Conservation (phyloP, 306 rosid species). For the Begonia masoniana region DNA sequence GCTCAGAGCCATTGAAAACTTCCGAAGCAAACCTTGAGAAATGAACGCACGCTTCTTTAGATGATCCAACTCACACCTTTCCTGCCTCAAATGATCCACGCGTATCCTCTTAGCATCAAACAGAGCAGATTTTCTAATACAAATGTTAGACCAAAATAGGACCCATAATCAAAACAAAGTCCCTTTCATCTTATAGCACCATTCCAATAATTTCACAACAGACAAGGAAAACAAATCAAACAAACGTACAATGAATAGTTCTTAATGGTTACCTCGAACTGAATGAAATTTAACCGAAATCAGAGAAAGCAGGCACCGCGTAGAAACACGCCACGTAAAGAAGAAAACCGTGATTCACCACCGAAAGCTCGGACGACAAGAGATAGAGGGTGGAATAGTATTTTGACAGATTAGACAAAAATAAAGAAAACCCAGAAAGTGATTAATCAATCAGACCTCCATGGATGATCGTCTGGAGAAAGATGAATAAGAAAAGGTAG, state of each 20-base stretch:
- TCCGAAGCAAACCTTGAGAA: constrained; percentile 10
- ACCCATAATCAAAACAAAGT: background rate
- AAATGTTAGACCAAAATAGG: background rate
- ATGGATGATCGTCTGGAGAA: too few species aligned
- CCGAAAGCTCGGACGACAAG: background rate
- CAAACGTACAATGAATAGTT: background rate
- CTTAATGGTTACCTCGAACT: background rate
- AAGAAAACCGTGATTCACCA: background rate
- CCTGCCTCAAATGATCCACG: constrained; percentile 15
- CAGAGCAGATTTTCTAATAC: constrained; percentile 12
- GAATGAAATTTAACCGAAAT: background rate
- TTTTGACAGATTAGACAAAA: too few species aligned
- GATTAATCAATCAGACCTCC: too few species aligned
- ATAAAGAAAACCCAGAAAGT: too few species aligned
- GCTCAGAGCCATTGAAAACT: constrained; percentile 15
- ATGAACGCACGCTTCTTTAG: constrained; percentile 14
- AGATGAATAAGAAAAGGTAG: too few species aligned
- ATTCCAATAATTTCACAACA: background rate
- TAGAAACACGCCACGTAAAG: background rate
- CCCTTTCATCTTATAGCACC: background rate
- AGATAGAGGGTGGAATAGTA: background rate
- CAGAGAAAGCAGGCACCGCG: constrained; percentile 3
- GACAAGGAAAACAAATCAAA: background rate
- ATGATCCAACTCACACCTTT: constrained; percentile 20
- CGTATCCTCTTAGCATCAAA: constrained; percentile 9